Evolutionary conservation across 148 eudicot species (phyloP).

Genomic region (Amaranthus palmeri): DNA sequence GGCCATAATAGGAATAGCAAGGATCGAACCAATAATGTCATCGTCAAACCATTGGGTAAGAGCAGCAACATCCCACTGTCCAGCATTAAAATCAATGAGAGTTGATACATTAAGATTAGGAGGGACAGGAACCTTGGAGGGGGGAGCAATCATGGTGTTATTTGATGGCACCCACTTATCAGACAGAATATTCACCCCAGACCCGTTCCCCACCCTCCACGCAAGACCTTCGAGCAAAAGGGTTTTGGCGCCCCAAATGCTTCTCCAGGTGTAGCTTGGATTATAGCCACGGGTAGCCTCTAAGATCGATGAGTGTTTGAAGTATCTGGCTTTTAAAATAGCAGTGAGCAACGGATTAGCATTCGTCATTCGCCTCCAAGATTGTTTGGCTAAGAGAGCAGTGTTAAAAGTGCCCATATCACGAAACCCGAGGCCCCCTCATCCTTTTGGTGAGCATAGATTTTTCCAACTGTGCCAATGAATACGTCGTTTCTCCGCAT

Average conservation of each 20-base stretch:
- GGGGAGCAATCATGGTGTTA: too few relatives aligned
- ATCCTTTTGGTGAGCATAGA: background rate
- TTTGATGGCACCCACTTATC: background rate
- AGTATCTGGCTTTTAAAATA: background rate
- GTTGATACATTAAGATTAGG: too few relatives aligned
- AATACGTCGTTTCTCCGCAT: too few relatives aligned
- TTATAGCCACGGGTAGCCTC: background rate
- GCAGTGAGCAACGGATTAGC: background rate
- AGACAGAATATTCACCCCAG: too few relatives aligned
- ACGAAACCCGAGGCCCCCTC: background rate
- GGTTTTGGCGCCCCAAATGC: background rate
- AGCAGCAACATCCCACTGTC: too few relatives aligned
- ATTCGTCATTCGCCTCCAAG: background rate
- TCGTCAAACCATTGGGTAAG: too few relatives aligned
- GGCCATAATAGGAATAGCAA: too few relatives aligned
- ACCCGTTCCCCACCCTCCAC: too few relatives aligned
- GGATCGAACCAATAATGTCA: too few relatives aligned
- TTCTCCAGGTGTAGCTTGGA: background rate
- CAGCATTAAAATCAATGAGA: too few relatives aligned
- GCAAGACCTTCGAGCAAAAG: background rate
- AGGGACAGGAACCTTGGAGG: too few relatives aligned
- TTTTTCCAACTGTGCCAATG: background rate
- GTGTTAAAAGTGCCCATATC: background rate
- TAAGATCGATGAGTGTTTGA: background rate
- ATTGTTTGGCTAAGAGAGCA: background rate